Evolutionary conservation across 495 filamentous ascomycete species (phyloP), one percentile per base, ranked within the genome.

Genomic region (Cercophora sp.): DNA sequence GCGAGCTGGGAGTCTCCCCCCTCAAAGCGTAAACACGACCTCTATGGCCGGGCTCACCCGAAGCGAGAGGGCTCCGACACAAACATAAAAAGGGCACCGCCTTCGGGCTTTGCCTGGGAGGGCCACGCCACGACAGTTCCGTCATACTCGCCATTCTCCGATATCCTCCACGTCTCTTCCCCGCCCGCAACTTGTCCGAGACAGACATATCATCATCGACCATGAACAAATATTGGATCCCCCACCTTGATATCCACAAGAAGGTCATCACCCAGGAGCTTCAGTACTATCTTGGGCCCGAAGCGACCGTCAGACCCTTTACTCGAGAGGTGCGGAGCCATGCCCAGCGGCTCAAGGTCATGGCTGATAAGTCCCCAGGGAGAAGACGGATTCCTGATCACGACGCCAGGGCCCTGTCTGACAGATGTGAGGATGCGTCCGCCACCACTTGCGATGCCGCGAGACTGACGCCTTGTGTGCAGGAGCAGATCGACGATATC

Each of bases 401-500:
- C 73, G 19, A 79, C 78, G n/a, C 74, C 74, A 6, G 77, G 78
- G 22, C 58, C 69, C 26, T 79, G 76, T 52, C 58, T 81, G 52
- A 77, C 74, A 61, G 78, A 81, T 69, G 77, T 79, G 66, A 75
- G 76, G n/a, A n/a, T n/a, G n/a, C n/a, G n/a, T n/a, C n/a, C n/a
- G n/a, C n/a, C n/a, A n/a, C n/a, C n/a, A 44, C 44, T 43, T 31
- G 51, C 26, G 36, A 8, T 51, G 29, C 51, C 52, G 26, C 49
- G 50, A 61, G 42, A 51, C 61, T 71, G 61, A 74, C 65, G 56
- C 32, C 49, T 54, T 23, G 25, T 43, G 39, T 22, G 16, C 58
- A 80, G 78, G 76, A 79, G 65, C 78, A 81, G 61, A 81, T 81
- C 36, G 75, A 81, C 52, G 77, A 81, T 58, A 79, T 81, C 22